Evolutionary conservation across 73 alveolate species (phyloP).

Genomic region (Paramecium sonneborni): DNA sequence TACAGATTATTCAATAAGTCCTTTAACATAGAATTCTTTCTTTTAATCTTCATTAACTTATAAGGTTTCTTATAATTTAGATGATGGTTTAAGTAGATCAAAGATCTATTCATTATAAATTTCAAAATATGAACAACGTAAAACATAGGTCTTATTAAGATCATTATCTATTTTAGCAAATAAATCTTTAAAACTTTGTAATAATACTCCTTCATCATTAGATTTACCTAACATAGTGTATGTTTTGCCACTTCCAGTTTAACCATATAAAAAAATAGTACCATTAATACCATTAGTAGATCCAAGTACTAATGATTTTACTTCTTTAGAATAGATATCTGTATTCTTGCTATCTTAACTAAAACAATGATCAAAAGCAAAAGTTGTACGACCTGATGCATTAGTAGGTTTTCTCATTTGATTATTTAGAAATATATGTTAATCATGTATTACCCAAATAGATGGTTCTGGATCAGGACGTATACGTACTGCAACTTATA

Average conservation of each 20-base stretch:
- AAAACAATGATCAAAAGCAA: constrained; percentile 56
- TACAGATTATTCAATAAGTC: constrained; percentile 80
- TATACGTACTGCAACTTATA: constrained; percentile 69
- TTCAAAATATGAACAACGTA: constrained; percentile 92
- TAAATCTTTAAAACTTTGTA: constrained; percentile 29
- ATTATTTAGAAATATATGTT: neutral
- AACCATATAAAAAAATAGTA: constrained; percentile 70
- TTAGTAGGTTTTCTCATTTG: neutral
- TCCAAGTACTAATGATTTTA: constrained; percentile 16
- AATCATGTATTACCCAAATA: constrained; percentile 53
- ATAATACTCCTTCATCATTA: constrained; percentile 56
- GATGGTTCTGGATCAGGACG: constrained; percentile 64
- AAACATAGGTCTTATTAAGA: constrained; percentile 67
- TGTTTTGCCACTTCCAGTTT: constrained; percentile 75
- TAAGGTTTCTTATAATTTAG: constrained; percentile 60
- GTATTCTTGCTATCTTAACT: constrained; percentile 24
- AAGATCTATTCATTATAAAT: constrained; percentile 95
- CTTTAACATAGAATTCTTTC: constrained; percentile 80
- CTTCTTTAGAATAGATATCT: constrained; percentile 39
- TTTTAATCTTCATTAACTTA: constrained; percentile 74
- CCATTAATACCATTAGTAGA: constrained; percentile 70
- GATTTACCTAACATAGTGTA: constrained; percentile 69
- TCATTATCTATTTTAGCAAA: constrained; percentile 53
- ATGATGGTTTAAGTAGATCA: constrained; percentile 83
- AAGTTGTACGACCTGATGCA: constrained; percentile 20